Evolutionary conservation across 306 rosid species (phyloP), one percentile per base, ranked within the genome.

Genomic region (Vigna mungo): DNA sequence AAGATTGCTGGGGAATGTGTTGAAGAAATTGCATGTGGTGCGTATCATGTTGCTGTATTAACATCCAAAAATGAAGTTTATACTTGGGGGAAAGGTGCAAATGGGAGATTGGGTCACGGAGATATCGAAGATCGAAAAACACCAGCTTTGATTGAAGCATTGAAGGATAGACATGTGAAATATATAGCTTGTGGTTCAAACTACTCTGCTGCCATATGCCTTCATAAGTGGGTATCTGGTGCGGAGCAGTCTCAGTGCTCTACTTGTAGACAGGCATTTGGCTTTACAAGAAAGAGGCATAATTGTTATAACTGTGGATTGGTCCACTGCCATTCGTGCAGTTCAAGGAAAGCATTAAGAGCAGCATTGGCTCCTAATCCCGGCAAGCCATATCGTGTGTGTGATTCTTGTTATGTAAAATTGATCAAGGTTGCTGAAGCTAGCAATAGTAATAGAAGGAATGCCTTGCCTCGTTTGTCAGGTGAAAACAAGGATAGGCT

Each of bases 1-100:
- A 96, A 84, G 72, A 91, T 92, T 81, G 58, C 81, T 6, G 90
- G 88, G 49, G 98, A 95, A 77, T 79, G 82, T 5, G 68, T 89
- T 82, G 94, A 92, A 74, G 99, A 95, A 78, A 87, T 96, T 80
- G 91, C 98, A 8, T 92, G 98, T 84, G 99, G 99, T 85, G 94
- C 98, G 18, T 96, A 96, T 89, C 98, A 96, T 83, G 92, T 96
- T 49, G 96, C 95, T 43, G 90, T 89, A 52, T 85, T 96, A 73
- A 96, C 97, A 39, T 87, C 96, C 51, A 82, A 85, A 86, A 92
- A 96, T 92, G 99, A 96, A 87, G 97, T 96, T 86, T 96, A 83
- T 84, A 96, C 99, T 3, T 96, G 99, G 99, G 99, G 99, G 63
- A 96, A 96, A 87, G 99, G 99, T 76, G 96, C 97, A 72, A 96